Evolutionary conservation across 176 grass and related monocot species (phyloP).

Genomic region (Triticum dicoccoides): DNA sequence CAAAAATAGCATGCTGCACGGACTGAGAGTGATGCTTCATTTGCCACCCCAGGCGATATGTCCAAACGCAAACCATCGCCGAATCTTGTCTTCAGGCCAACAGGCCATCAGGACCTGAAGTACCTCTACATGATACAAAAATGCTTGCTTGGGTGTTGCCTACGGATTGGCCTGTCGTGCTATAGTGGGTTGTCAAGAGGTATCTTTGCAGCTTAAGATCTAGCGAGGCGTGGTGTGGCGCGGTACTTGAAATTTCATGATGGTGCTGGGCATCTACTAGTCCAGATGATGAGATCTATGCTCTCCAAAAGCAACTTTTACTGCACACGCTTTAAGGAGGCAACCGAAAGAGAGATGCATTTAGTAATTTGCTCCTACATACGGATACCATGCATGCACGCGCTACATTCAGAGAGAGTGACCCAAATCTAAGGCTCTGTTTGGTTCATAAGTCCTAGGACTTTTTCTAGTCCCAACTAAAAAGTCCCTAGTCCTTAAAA

Average conservation of each 20-base stretch:
- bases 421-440: no score
- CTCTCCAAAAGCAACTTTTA: slow-evolving; percentile 16
- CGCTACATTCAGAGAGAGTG: no score
- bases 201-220: slow-evolving; percentile 16
- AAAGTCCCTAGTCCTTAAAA: no score
- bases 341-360: neutral
- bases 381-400: no score
- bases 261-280: slow-evolving; percentile 23
- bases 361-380: neutral
- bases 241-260: neutral
- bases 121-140: neutral
- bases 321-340: neutral
- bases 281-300: slow-evolving; percentile 10
- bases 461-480: no score
- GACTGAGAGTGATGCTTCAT: neutral
- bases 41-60: neutral
- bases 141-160: neutral
- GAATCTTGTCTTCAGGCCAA: neutral
- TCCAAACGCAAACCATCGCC: neutral
- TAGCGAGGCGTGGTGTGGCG: slow-evolving; percentile 14
- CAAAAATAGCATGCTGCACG: neutral
- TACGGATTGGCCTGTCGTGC: neutral
- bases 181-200: slow-evolving; percentile 2
- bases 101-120: neutral
- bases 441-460: no score